Conservation (phyloP, 139 green algal species). For the Asterochloris erici region DNA sequence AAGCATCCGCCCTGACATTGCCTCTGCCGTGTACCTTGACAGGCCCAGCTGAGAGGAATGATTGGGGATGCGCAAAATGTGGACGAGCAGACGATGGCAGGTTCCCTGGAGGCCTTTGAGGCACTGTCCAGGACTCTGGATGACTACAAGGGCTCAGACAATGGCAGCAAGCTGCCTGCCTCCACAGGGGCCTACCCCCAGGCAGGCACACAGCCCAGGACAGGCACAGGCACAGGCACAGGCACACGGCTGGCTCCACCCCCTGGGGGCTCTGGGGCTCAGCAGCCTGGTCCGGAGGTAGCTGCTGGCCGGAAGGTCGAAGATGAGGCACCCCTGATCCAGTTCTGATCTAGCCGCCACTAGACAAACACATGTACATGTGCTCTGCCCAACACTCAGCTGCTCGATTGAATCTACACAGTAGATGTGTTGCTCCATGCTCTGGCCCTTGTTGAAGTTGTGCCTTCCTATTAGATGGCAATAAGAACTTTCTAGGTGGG, state of each 20-base stretch:
- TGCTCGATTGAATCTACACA: no score
- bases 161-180: background rate
- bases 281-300: background rate
- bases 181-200: background rate
- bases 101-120: conserved; percentile 46
- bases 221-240: background rate
- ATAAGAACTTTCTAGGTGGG: no score
- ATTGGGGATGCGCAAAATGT: conserved; percentile 44
- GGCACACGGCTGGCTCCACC: conserved; percentile 3
- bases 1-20: background rate
- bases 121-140: conserved; percentile 31
- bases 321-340: conserved; percentile 37
- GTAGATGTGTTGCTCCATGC: no score
- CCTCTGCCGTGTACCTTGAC: background rate
- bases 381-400: no score
- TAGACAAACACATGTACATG: no score
- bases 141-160: conserved; percentile 16
- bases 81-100: conserved; percentile 32
- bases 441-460: no score
- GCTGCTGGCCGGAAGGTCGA: conserved; percentile 13
- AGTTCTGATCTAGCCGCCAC: no score
- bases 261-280: conserved; percentile 1
- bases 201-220: background rate
- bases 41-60: conserved; percentile 49
- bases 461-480: no score